Base-by-base conservation (phyloP, 1,284 basidiomycete genomes). In the Retiboletus flavoniger region DNA sequence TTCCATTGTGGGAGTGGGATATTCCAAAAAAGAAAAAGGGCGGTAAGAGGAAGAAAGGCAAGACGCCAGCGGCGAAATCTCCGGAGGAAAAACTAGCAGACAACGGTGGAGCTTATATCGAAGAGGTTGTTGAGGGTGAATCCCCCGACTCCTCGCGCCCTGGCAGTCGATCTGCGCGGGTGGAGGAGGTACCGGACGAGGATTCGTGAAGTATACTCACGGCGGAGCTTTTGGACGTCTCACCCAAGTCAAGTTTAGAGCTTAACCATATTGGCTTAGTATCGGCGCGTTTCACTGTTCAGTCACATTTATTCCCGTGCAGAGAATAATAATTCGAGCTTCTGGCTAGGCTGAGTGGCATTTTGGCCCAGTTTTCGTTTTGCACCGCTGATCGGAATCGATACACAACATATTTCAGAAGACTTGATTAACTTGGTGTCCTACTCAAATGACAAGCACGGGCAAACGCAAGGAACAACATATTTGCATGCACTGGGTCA, bases 1-100 rank as follows among this genome's bases (percentile, higher is more conserved):
- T 97, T 64, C 97, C 96, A 13, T 73, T 93, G 7, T 99, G 94
- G 93, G 95, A 93, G 62, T 99, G 95, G 94, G 96, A 99, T 70
- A 66, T 95, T 48, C 93, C 95, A 13, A 93, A 93, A 77, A 95
- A 93, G 77, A 95, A 93, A 77, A 94, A 91, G 78, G 75, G 78
- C 34, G 53, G 65, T 2, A 87, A 85, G 76, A 89, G 87, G 74
- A 86, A 78, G 75, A 82, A 80, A 62, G 71, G 69, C 28, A 82
- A 82, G 52, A 72, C 61, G 1, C 52, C 53, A 6, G 57, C 64
- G 16, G 70, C 57, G 8, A 63, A 60, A 26, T 66, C 58, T 0
- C 55, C 60, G 1, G 64, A 70, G 40, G 62, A 63, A 42, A 72
- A 73, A 55, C 62, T 66, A 10, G 69, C 64, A 17, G 68, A 67